Percentiles rank a stretch among this genome's conserved stretches.
phyloP scores from a whole-genome alignment of 805 yeast species.

The Lachancea waltii region DNA sequence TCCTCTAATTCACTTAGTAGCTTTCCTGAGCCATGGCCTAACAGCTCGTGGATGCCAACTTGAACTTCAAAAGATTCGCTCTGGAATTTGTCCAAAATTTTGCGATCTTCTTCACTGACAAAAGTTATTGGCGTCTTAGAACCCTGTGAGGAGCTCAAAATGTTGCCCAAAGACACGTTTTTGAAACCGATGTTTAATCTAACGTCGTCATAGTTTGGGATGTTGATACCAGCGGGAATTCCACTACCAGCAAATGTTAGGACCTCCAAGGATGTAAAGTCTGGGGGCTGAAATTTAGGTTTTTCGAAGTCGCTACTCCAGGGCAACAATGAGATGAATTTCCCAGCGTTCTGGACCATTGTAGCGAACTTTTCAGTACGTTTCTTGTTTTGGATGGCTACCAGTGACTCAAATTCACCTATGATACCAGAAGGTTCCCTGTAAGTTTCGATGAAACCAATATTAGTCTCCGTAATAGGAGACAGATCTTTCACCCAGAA shows the following conservation, averaged over 20 bases:
- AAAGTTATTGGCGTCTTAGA: constrained; percentile 55
- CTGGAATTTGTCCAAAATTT: constrained; percentile 59
- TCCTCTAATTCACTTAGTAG: constrained; percentile 54
- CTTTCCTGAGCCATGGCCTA: constrained; percentile 91
- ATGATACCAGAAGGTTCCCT: constrained; percentile 87
- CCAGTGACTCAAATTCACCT: constrained; percentile 92
- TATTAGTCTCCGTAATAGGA: constrained; percentile 71
- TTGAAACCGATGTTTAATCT: constrained; percentile 80
- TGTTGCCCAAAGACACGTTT: constrained; percentile 84
- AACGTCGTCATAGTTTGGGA: constrained; percentile 88
- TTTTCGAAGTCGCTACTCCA: constrained; percentile 76
- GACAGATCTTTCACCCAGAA: constrained; percentile 84
- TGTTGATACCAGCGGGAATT: constrained; percentile 88
- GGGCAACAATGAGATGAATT: constrained; percentile 61
- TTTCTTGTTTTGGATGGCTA: constrained; percentile 84
- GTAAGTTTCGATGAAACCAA: constrained; percentile 89
- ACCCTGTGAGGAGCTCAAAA: constrained; percentile 58
- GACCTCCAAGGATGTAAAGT: constrained; percentile 85
- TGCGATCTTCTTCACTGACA: constrained; percentile 46
- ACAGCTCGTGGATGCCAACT: constrained; percentile 86
- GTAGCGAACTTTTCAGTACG: constrained; percentile 73
- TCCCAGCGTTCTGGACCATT: constrained; percentile 60
- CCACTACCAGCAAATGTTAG: constrained; percentile 86
- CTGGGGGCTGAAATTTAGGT: constrained; percentile 85
- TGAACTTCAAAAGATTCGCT: constrained; percentile 86